These are phyloP conservation scores for Tolypocladium cylindrosporum DNA, from an alignment of 2,329 filamentous ascomycete species.

Conservation along the genomic window DNA sequence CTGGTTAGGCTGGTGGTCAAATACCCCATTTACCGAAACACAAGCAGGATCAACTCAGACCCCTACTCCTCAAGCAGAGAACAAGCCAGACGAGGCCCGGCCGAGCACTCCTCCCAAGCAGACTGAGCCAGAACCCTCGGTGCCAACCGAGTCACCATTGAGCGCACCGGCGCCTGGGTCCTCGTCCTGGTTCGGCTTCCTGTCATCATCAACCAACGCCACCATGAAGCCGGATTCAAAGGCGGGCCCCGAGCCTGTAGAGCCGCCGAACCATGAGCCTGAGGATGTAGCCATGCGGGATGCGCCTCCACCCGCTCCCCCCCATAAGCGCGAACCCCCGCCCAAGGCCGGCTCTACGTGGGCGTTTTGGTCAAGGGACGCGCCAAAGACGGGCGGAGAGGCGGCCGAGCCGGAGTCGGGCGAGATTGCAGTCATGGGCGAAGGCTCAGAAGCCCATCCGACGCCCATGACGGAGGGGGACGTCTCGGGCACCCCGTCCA, in stretches of 20 bases:
- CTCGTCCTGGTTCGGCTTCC: conserved; percentile 31
- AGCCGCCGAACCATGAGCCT: background rate
- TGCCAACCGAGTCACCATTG: conserved; percentile 6
- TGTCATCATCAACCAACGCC: conserved; percentile 17
- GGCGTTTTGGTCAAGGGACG: conserved; percentile 70
- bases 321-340: conserved; percentile 20
- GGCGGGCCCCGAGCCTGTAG: background rate
- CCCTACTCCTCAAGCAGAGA: background rate
- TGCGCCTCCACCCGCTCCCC: conserved; percentile 20
- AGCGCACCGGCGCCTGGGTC: conserved; percentile 9
- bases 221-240: conserved; percentile 1
- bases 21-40: conserved; percentile 10
- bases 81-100: conserved; percentile 7
- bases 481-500: conserved; percentile 25
- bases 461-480: conserved; percentile 34
- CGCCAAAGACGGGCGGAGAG: conserved; percentile 24
- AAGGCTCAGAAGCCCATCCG: conserved; percentile 47
- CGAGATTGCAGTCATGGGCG: conserved; percentile 46
- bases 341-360: conserved; percentile 56
- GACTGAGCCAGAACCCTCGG: conserved; percentile 6
- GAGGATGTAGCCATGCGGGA: conserved; percentile 35
- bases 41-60: conserved; percentile 1
- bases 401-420: conserved; percentile 29
- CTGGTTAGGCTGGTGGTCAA: conserved; percentile 46
- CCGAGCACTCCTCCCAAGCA: conserved; percentile 14